A percentile compares a stretch with the other conserved stretches of the same genome.
Evolutionary conservation across 805 yeast genomes (phyloP).

Genomic region (Metschnikowia vanudenii): DNA sequence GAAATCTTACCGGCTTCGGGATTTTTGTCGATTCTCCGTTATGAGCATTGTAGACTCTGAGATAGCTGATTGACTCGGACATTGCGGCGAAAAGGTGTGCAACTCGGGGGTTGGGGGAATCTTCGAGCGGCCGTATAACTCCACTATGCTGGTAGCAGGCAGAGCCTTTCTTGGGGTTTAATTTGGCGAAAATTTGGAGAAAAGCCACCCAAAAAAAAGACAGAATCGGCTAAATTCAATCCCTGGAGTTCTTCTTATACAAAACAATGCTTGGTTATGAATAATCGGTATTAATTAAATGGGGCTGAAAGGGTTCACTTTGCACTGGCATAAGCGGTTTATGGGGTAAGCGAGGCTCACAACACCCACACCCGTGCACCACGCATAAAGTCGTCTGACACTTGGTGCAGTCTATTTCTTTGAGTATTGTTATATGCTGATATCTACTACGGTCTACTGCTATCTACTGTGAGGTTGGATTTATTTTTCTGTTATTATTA

Average conservation of each 20-base stretch:
- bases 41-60: slow-evolving; percentile 38
- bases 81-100: neutral
- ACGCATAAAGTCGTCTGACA: slow-evolving; percentile 1
- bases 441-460: no score
- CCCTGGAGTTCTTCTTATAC: no score
- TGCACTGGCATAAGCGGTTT: neutral
- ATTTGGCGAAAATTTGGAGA: no score
- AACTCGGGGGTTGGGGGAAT: neutral
- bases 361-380: slow-evolving; percentile 4
- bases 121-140: neutral
- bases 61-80: slow-evolving; percentile 8
- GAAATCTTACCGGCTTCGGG: slow-evolving; percentile 43
- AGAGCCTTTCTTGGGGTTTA: neutral
- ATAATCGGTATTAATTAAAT: no score
- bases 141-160: neutral
- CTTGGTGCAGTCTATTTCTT: neutral
- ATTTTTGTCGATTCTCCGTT: slow-evolving; percentile 33
- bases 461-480: no score
- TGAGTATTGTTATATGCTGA: no score
- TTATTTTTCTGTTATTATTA: no score
- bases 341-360: slow-evolving; percentile 8
- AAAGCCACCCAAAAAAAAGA: no score
- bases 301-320: neutral
- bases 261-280: no score
- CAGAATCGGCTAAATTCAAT: no score